Percentiles rank a stretch among this genome's conserved stretches.
phyloP scores from a whole-genome alignment of 2,329 filamentous ascomycete species.

The Penicillium expansum region DNA sequence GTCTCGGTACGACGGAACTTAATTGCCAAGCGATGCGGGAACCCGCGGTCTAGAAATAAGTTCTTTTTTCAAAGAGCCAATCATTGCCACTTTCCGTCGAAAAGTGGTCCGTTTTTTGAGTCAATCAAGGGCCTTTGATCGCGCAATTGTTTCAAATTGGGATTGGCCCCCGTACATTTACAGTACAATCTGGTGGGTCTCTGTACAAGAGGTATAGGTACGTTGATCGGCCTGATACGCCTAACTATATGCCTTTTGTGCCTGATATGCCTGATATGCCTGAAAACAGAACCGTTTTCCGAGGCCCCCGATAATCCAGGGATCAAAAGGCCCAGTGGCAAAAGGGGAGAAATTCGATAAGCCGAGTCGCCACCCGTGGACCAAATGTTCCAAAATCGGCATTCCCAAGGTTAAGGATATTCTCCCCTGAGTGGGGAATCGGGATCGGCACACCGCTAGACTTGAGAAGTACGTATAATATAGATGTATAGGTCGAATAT shows the following conservation, averaged over 20 bases:
- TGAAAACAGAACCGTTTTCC: neutral
- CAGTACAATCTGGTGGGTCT: neutral
- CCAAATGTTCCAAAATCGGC: neutral
- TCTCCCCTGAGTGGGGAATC: conserved; percentile 14
- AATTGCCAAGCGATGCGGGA: conserved; percentile 12
- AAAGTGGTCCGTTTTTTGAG: neutral
- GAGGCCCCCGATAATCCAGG: neutral
- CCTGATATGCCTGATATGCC: neutral
- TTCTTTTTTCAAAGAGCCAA: neutral
- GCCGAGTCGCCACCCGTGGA: conserved; percentile 12
- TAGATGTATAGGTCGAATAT: neutral
- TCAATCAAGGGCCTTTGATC: neutral
- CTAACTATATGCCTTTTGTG: neutral
- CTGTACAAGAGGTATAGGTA: neutral
- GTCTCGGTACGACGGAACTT: neutral
- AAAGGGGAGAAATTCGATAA: conserved; percentile 2
- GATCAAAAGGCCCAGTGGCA: neutral
- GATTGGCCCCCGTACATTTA: neutral
- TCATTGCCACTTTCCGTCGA: neutral
- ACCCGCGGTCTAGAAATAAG: conserved; percentile 4
- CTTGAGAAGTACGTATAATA: neutral
- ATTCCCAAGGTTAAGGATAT: conserved; percentile 12
- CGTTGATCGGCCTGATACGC: neutral
- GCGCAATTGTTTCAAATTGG: neutral
- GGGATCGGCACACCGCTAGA: conserved; percentile 11